Evolutionary conservation across 768 basidiomycete species (phyloP).

Genomic region (Suillus hirtellus): DNA sequence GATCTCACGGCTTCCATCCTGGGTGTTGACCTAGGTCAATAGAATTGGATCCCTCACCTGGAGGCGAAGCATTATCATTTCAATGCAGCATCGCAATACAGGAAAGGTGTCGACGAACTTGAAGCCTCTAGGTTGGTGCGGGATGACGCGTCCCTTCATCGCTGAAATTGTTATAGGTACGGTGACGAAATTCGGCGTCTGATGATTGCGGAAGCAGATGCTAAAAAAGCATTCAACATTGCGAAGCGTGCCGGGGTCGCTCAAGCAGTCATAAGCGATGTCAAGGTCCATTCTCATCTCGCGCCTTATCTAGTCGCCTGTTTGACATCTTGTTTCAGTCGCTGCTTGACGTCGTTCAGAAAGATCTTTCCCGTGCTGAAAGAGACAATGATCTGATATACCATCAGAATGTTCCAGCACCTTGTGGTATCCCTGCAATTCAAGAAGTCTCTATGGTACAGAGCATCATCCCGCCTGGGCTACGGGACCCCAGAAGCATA

Average conservation of each 20-base stretch:
- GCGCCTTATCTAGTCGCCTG: neutral
- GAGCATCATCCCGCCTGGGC: constrained; percentile 51
- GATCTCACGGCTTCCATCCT: neutral
- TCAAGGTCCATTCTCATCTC: constrained; percentile 54
- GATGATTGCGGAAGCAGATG: constrained; percentile 60
- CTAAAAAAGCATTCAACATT: constrained; percentile 68
- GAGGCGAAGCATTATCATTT: constrained; percentile 87
- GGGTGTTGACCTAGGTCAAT: constrained; percentile 18
- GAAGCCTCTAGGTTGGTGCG: constrained; percentile 63
- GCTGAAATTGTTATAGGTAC: constrained; percentile 54
- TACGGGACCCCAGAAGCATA: constrained; percentile 57
- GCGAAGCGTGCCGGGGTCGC: constrained; percentile 65
- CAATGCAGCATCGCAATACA: constrained; percentile 82
- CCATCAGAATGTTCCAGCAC: constrained; percentile 80
- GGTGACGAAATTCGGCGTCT: constrained; percentile 85
- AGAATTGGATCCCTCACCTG: constrained; percentile 79
- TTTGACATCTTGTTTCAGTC: constrained; percentile 50
- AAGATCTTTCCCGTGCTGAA: constrained; percentile 66
- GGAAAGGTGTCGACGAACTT: constrained; percentile 87
- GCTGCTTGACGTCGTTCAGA: constrained; percentile 68
- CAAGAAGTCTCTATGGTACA: constrained; percentile 67
- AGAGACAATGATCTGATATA: constrained; percentile 97
- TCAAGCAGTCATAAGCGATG: constrained; percentile 69
- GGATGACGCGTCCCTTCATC: neutral
- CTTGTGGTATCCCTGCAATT: constrained; percentile 65